Percentiles rank a stretch among this genome's conserved stretches.
These are phyloP conservation scores for Neoboletus magnificus DNA, from an alignment of 768 basidiomycete genomes.

Conservation along the genomic window DNA sequence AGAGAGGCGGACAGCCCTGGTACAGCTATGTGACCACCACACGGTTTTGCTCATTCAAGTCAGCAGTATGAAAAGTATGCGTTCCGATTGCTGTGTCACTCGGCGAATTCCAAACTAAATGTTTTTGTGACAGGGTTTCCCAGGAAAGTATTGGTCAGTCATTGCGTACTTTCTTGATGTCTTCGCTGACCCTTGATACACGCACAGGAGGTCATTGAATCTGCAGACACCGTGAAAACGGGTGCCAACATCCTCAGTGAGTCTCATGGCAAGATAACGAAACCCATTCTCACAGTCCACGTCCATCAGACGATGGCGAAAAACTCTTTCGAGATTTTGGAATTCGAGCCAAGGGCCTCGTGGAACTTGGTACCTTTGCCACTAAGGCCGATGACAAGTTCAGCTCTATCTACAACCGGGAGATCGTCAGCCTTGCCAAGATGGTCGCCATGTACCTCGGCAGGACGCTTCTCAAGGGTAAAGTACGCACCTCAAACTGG, in stretches of 20 bases:
- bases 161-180: neutral
- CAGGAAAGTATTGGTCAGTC: constrained; percentile 36
- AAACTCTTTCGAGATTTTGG: constrained; percentile 49
- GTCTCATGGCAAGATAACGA: constrained; percentile 10
- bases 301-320: constrained; percentile 41
- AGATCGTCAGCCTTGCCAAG: constrained; percentile 41
- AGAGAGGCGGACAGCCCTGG: constrained; percentile 40
- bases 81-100: neutral
- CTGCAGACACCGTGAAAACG: constrained; percentile 37
- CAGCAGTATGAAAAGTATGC: constrained; percentile 44
- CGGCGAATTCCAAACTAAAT: neutral
- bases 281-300: neutral
- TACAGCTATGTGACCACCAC: constrained; percentile 43
- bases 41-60: constrained; percentile 49
- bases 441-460: constrained; percentile 42
- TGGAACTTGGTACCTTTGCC: constrained; percentile 47
- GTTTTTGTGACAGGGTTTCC: constrained; percentile 38
- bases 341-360: constrained; percentile 38
- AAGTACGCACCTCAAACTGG: constrained; percentile 48
- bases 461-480: constrained; percentile 41
- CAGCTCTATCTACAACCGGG: constrained; percentile 30
- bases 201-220: constrained; percentile 44
- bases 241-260: constrained; percentile 49
- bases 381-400: constrained; percentile 38
- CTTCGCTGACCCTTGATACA: neutral